Evolutionary conservation across 331 rosid species (phyloP), one percentile per base, ranked within the genome.

Genomic region (Quercus lobata): DNA sequence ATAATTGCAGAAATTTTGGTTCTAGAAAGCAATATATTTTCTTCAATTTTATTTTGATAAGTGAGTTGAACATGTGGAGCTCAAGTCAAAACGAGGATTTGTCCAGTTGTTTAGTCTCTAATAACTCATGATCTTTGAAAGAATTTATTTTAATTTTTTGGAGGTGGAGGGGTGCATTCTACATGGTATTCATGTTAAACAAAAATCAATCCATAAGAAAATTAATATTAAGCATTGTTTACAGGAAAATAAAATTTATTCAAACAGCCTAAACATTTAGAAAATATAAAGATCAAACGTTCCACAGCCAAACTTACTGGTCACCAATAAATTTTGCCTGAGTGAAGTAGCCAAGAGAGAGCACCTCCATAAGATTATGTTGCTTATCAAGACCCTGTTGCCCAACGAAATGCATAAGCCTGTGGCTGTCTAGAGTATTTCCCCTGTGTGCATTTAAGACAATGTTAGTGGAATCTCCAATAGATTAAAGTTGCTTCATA

Each of bases 271-370:
- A 76, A 53, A 53, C 34, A 29, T 56, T 53, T 57, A 7, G 15
- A 62, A 62, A 34, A 55, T 30, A 54, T 30, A 37, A 54, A 34
- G 46, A 11, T 7, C 7, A 35, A 72, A 53, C 16, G 16, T 22
- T 9, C 25, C 53, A 7, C 34, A 49, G 52, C 71, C 53, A 41
- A 55, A 71, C 88, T 80, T 83, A 92, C 99, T 82, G 69, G 83
- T 95, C 97, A 71, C 96, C 99, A 79, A 95, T 86, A 90, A 80
- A 95, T 84, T 90, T 95, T 76, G 77, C 97, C 69, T 89, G 92
- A 1, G 99, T 92, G 85, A 95, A 95, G 87, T 95, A 92, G 70
- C 97, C 99, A 15, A 82, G 82, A 78, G 41, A 66, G 18, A 95
- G 88, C 86, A 91, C 96, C 90, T 86, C 97, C 75, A 91, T 97